phyloP scores from a whole-genome alignment of 352 stramenopile genomes.

The Pythium plurisporium region DNA sequence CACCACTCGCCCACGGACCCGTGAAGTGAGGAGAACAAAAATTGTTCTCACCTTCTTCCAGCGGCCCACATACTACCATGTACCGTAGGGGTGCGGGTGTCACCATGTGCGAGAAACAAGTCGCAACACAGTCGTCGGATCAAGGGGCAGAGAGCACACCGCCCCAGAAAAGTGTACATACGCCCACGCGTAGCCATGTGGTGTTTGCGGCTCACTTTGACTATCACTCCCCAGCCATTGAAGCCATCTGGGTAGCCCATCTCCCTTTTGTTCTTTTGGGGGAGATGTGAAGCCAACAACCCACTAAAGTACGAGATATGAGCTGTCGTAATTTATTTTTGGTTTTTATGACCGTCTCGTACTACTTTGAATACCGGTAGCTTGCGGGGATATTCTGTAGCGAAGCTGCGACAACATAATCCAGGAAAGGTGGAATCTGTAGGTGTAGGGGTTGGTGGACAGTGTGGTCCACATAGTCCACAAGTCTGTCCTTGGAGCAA shows the following conservation, averaged over 20 bases:
- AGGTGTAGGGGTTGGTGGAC: neutral
- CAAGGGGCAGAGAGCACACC: neutral
- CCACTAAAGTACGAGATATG: neutral
- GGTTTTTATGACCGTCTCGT: slow-evolving; percentile 1
- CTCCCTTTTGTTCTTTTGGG: neutral
- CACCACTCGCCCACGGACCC: neutral
- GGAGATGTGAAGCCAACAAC: neutral
- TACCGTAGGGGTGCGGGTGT: neutral
- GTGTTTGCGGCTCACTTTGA: neutral
- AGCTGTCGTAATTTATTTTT: neutral
- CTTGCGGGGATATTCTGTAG: neutral
- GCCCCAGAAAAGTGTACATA: slow-evolving; percentile 15
- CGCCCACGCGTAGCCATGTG: slow-evolving; percentile 8
- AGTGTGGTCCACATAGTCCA: slow-evolving; percentile 2
- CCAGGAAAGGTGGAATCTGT: neutral
- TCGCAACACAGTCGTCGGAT: neutral
- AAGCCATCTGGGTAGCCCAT: slow-evolving; percentile 3
- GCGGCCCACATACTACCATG: too few species aligned
- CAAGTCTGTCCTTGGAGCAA: neutral
- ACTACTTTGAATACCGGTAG: neutral
- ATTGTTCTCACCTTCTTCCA: slow-evolving; percentile 1
- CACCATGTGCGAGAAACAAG: neutral
- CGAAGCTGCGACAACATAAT: neutral
- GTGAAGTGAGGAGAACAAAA: neutral
- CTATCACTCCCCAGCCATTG: neutral